These are phyloP conservation scores for Coemansia asiatica DNA, from an alignment of 192 early-diverging fungal genomes.

Conservation along the genomic window DNA sequence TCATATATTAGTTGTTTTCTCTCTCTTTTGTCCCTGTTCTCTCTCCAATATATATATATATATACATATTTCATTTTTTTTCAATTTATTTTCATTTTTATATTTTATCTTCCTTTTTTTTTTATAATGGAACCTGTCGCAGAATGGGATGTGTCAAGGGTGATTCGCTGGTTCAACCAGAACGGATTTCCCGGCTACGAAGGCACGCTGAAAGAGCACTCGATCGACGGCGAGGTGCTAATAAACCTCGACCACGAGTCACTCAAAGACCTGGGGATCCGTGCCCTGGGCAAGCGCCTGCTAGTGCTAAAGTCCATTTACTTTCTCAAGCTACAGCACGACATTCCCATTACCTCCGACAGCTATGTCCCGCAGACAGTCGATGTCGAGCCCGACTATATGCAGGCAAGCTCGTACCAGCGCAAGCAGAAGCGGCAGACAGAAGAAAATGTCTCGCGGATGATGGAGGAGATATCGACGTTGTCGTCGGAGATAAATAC, in stretches of 20 bases:
- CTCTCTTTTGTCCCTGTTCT: too few species aligned
- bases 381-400: constrained; percentile 52
- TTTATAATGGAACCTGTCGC: constrained; percentile 43
- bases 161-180: constrained; percentile 54
- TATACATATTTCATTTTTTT: too few species aligned
- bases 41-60: too few species aligned
- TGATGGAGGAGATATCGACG: constrained; percentile 47
- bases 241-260: constrained; percentile 88
- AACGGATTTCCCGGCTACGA: constrained; percentile 55
- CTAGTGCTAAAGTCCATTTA: constrained; percentile 90
- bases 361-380: constrained; percentile 81
- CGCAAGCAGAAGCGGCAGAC: constrained; percentile 49
- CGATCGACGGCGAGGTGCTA: constrained; percentile 86
- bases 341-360: constrained; percentile 75
- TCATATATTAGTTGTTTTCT: too few species aligned
- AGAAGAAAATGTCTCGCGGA: constrained; percentile 40
- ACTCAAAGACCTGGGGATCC: constrained; percentile 83
- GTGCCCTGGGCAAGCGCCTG: constrained; percentile 82
- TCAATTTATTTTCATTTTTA: too few species aligned
- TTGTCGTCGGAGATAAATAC: constrained; percentile 42
- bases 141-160: constrained; percentile 43
- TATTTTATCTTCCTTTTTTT: too few species aligned
- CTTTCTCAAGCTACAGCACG: constrained; percentile 74
- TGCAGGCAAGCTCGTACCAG: constrained; percentile 44
- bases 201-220: constrained; percentile 65